Conservation (phyloP, 2,329 filamentous ascomycete species). For the Diaporthe ampelina region DNA sequence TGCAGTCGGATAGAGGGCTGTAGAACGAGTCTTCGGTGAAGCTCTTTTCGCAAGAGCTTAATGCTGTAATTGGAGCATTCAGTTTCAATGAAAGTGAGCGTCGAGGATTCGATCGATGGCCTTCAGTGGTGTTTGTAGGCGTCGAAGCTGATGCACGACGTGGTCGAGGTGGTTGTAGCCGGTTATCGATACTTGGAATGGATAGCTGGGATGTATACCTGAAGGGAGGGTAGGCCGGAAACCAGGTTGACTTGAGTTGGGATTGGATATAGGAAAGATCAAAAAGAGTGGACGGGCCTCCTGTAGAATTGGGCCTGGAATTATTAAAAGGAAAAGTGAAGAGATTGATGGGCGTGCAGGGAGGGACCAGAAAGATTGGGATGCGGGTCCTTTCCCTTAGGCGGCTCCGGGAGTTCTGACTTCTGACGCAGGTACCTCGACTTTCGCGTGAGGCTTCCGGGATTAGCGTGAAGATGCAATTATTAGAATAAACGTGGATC, state of each 20-base stretch:
- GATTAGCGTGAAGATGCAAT: constrained; percentile 44
- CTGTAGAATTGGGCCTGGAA: constrained; percentile 42
- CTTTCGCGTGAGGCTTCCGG: constrained; percentile 41
- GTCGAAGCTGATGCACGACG: constrained; percentile 22
- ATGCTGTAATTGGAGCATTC: constrained; percentile 41
- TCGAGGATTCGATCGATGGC: constrained; percentile 36
- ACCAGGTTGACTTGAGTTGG: constrained; percentile 39
- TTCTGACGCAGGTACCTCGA: constrained; percentile 42
- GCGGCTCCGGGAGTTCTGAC: constrained; percentile 42
- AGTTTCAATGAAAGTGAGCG: constrained; percentile 33
- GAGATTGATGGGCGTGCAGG: constrained; percentile 42
- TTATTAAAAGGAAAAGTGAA: constrained; percentile 43
- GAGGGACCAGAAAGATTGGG: constrained; percentile 44
- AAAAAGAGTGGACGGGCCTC: constrained; percentile 42
- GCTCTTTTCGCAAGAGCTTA: constrained; percentile 42
- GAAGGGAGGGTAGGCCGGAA: constrained; percentile 37
- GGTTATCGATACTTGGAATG: constrained; percentile 34
- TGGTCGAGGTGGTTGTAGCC: constrained; percentile 11
- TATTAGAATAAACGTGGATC: constrained; percentile 42
- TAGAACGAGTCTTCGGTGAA: constrained; percentile 41
- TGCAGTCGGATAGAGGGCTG: constrained; percentile 39
- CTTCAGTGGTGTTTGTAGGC: constrained; percentile 7
- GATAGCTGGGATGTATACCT: constrained; percentile 35
- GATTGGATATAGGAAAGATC: constrained; percentile 41
- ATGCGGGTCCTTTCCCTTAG: constrained; percentile 43